Base-by-base conservation (phyloP, 352 stramenopile species). In the Globisporangium nunn region DNA sequence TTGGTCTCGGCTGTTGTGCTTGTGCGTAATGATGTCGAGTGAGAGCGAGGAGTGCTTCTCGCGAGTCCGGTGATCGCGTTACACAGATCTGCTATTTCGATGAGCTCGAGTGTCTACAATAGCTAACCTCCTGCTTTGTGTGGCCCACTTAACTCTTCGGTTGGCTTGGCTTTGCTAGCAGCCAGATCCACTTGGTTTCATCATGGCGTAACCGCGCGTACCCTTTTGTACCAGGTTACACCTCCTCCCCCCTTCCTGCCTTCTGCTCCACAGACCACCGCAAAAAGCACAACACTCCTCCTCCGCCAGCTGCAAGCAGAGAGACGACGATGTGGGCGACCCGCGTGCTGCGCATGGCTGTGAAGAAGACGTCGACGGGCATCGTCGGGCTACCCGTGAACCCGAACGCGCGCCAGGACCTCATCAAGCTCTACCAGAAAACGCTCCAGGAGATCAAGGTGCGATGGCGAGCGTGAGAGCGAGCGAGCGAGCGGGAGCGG, bases 321-420 rank as follows among this genome's bases (percentile, higher is more conserved):
- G 41, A 40, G 45, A 61, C 37, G 44, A 81, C 51, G 52, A 94
- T 94, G 84, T 91, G 85, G 72, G 81, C 79, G 59, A 86, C 84
- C 45, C 80, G 81, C 66, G 71, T 90, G 70, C 71, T 94, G 64
- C 77, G 76, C 51, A 91, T 92, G 81, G 81, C 82, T 52, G 83
- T 91, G 67, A 87, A 71, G 57, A 95, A 95, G 78, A 93, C 83
- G 53, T 78, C 83, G 61, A 95, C 85, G 68, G 85, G 85, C 58
- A 70, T 95, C 67, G 83, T 93, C 50, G 85, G 85, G 56, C 66
- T 95, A 11, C 70, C 80, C 10, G 85, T 95, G 47, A 92, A 95
- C 70, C 70, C 69, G n/a, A 88, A 93, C 55, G 84, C 75, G 35
- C 85, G 85, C 35, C 66, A 81, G 66, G 82, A 93, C 58, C 81